Conservation (phyloP, 106 monocot species). For the Allium sativum region DNA sequence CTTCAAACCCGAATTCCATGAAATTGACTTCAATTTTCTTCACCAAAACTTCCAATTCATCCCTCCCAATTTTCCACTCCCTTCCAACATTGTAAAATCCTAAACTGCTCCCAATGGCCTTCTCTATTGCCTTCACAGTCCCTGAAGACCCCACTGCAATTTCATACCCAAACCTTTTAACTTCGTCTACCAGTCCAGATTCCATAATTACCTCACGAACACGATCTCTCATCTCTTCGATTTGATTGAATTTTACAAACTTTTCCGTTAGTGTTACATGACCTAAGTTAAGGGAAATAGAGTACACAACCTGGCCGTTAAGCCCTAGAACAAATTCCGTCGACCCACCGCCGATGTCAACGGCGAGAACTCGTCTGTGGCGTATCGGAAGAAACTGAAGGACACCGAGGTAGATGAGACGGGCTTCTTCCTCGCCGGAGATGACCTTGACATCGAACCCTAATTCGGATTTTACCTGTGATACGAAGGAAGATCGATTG, state of each 20-base stretch:
- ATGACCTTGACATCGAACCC: constrained; percentile 6
- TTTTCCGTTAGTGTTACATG: constrained; percentile 15
- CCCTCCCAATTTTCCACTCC: constrained; percentile 8
- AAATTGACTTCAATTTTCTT: background rate
- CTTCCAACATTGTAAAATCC: background rate
- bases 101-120: constrained; percentile 4
- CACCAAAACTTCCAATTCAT: constrained; percentile 6
- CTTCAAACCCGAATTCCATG: background rate
- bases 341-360: constrained; percentile 29
- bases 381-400: constrained; percentile 15
- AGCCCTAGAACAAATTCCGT: constrained; percentile 16
- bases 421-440: constrained; percentile 18
- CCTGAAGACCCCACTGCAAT: constrained; percentile 19
- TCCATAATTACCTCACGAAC: background rate
- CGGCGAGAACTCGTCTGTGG: background rate
- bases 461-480: background rate
- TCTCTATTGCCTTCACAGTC: constrained; percentile 12
- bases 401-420: constrained; percentile 16
- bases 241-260: background rate
- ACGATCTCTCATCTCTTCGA: constrained; percentile 4
- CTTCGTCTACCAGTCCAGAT: constrained; percentile 4
- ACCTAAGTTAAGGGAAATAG: constrained; percentile 15
- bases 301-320: constrained; percentile 11
- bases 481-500: constrained; percentile 5
- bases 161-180: constrained; percentile 10